Base-by-base conservation (phyloP, 192 early-diverging fungal species). In the Piromyces finnis region DNA sequence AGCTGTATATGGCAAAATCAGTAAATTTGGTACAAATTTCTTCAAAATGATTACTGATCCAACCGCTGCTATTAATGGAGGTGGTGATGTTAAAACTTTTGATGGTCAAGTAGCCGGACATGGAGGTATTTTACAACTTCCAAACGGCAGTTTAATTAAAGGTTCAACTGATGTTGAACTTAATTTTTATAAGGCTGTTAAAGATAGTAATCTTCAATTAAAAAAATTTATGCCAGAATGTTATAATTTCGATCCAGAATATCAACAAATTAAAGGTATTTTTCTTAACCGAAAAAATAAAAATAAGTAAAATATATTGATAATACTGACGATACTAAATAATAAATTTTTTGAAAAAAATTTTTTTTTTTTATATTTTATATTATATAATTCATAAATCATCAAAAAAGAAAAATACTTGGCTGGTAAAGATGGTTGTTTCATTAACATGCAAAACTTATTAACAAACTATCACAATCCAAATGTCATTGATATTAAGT, bases 401-500 rank as follows among this genome's bases (percentile, higher is more conserved):
- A 51, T 22, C 22, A 17, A 22, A 51, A 51, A 4, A 68, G 51
- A 68, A 68, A 22, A 68, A 68, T 68, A 68, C 9, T 68, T 68
- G n/a, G 2, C 2, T 0, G 26, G 26, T n/a, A 68, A 68, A 11
- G 18, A n/a, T 9, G 51, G 51, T 68, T 17, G 7, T n/a, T 68
- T n/a, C 9, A 68, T 95, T 22, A 92, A 92, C 81, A 83, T 97
- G 79, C 93, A 96, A 82, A 95, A 98, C 79, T 77, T 96, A 39
- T 80, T 93, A 6, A 81, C 83, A 78, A 87, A 88, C 16, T 94
- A 95, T 82, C 85, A 81, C 16, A 85, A 90, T 37, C 91, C 96
- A 2, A 96, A 94, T 81, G 85, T 97, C 16, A 84, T 94, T 68
- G 97, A 98, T 84, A 77, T 97, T 29, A 98, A 98, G 84, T 82